Evolutionary conservation across 805 yeast genomes (phyloP).

Genomic region (Lipomyces starkeyi): DNA sequence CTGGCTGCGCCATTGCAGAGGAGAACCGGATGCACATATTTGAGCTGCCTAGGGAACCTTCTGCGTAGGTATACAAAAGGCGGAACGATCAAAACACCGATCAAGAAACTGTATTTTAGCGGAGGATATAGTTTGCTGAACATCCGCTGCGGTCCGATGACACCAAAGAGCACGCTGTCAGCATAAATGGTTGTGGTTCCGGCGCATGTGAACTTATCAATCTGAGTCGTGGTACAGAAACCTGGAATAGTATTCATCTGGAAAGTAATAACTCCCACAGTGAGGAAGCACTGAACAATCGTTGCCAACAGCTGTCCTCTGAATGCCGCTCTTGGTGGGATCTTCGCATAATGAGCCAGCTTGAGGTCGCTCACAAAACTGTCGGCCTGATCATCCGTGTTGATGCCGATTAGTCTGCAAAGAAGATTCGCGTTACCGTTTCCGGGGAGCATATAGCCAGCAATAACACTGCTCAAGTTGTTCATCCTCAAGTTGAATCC

Average conservation of each 20-base stretch:
- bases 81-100: conserved; percentile 51
- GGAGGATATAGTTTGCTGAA: conserved; percentile 65
- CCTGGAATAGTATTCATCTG: conserved; percentile 42
- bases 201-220: conserved; percentile 43
- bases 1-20: conserved; percentile 15
- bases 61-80: conserved; percentile 36
- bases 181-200: conserved; percentile 54
- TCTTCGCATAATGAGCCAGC: conserved; percentile 58
- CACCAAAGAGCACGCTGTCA: conserved; percentile 69
- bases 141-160: conserved; percentile 65
- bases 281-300: conserved; percentile 59
- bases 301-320: conserved; percentile 60
- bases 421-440: conserved; percentile 59
- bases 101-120: conserved; percentile 66
- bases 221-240: conserved; percentile 34
- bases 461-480: conserved; percentile 57
- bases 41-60: conserved; percentile 17
- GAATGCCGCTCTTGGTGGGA: conserved; percentile 59
- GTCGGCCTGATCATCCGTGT: conserved; percentile 55
- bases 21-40: conserved; percentile 21
- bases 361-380: conserved; percentile 49
- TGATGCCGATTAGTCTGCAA: conserved; percentile 44
- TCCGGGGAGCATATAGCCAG: conserved; percentile 61
- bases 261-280: conserved; percentile 56
- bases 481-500: conserved; percentile 65